phyloP scores from a whole-genome alignment of 2,329 filamentous ascomycete species.

The Pochonia chlamydosporia region DNA sequence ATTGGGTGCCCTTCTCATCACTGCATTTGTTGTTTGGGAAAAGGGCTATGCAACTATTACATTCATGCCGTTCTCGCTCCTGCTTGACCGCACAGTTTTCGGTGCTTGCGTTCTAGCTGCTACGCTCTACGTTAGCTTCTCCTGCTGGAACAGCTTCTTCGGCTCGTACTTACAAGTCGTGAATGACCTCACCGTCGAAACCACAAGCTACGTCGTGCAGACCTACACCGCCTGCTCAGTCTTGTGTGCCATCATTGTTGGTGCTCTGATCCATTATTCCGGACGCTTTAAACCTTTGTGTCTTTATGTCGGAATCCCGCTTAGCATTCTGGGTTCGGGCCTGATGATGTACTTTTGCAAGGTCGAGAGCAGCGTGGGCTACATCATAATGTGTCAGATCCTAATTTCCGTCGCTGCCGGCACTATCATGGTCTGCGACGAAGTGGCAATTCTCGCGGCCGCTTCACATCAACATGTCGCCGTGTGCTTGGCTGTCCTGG shows the following conservation, averaged over 20 bases:
- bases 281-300: conserved; percentile 49
- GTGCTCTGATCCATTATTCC: conserved; percentile 38
- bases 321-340: conserved; percentile 48
- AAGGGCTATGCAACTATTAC: conserved; percentile 44
- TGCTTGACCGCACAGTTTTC: conserved; percentile 42
- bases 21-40: conserved; percentile 48
- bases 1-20: conserved; percentile 50
- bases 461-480: conserved; percentile 26
- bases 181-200: conserved; percentile 37
- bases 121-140: conserved; percentile 37
- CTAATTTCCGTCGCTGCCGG: too few species aligned
- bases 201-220: conserved; percentile 41
- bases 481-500: conserved; percentile 22
- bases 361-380: conserved; percentile 32
- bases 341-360: conserved; percentile 29
- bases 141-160: conserved; percentile 41
- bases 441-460: too few species aligned
- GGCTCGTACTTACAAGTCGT: conserved; percentile 48
- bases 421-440: too few species aligned
- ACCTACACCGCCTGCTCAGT: conserved; percentile 43
- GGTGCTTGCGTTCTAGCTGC: conserved; percentile 37
- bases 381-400: conserved; percentile 48
- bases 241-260: conserved; percentile 41
- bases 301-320: conserved; percentile 43
- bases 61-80: conserved; percentile 47